These are phyloP conservation scores for Aspergillus novoparasiticus DNA, from an alignment of 2,329 filamentous ascomycete genomes.

Conservation along the genomic window DNA sequence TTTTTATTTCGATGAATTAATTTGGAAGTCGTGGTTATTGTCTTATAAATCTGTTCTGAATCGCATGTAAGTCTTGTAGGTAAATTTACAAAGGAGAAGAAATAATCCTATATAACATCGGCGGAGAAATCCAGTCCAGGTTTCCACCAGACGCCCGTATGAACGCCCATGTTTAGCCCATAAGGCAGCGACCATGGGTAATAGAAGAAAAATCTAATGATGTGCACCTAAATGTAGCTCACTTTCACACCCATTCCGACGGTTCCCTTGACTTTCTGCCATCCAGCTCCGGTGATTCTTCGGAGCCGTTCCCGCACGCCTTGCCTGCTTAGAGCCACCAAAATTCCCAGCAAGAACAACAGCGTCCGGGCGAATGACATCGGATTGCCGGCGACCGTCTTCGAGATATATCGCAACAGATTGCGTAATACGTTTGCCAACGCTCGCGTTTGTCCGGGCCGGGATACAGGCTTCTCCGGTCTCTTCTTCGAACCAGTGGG, in stretches of 20 bases:
- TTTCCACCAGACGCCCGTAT: neutral
- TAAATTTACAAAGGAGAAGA: constrained; percentile 6
- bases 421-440: constrained; percentile 52
- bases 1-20: neutral
- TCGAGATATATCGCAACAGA: constrained; percentile 53
- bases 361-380: constrained; percentile 64
- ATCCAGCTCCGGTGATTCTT: constrained; percentile 68
- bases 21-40: neutral
- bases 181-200: constrained; percentile 10
- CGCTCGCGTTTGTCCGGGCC: constrained; percentile 43
- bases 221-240: constrained; percentile 73
- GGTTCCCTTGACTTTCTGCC: constrained; percentile 80
- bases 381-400: constrained; percentile 57
- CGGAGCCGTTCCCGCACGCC: constrained; percentile 75
- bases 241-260: constrained; percentile 97
- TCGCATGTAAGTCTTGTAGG: neutral
- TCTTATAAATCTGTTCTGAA: neutral
- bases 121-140: constrained; percentile 1
- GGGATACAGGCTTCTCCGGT: constrained; percentile 36
- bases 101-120: constrained; percentile 9
- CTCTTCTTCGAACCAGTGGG: constrained; percentile 43
- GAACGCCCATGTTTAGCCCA: neutral
- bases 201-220: constrained; percentile 16
- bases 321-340: constrained; percentile 73
- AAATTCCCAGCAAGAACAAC: constrained; percentile 76